A percentile compares a stretch with the other conserved stretches of the same genome.
phyloP scores from a whole-genome alignment of 257 asterid species.

The Voacanga thouarsii region DNA sequence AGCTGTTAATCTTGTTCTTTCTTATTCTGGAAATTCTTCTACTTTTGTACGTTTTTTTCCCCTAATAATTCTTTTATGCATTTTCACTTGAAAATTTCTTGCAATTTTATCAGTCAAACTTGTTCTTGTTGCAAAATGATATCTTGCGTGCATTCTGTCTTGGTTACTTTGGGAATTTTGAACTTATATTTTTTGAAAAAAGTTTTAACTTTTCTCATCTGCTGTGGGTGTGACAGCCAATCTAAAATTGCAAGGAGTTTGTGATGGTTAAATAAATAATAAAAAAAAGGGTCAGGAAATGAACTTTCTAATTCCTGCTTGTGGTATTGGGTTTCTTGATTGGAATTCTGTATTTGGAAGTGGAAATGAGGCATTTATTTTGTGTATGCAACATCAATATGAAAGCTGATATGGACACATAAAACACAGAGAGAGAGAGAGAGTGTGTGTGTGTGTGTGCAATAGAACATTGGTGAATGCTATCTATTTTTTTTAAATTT shows the following conservation, averaged over 20 bases:
- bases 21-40: constrained; percentile 71
- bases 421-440: neutral
- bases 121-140: neutral
- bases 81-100: neutral
- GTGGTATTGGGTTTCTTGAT: neutral
- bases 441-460: no score
- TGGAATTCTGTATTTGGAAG: neutral
- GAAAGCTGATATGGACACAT: neutral
- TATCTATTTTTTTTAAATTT: neutral
- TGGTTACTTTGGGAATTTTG: neutral
- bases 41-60: constrained; percentile 49
- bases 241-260: neutral
- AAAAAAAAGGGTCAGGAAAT: no score
- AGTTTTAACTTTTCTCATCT: neutral
- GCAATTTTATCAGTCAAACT: neutral
- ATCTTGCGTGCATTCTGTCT: neutral
- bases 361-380: neutral
- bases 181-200: no score
- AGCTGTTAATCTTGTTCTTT: constrained; percentile 78
- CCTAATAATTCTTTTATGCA: neutral
- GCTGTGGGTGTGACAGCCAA: neutral
- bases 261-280: neutral
- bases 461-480: neutral
- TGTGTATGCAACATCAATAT: neutral
- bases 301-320: neutral